These are phyloP conservation scores for Solanum hybrid DNA, from an alignment of 305 asterid species.

Conservation along the genomic window DNA sequence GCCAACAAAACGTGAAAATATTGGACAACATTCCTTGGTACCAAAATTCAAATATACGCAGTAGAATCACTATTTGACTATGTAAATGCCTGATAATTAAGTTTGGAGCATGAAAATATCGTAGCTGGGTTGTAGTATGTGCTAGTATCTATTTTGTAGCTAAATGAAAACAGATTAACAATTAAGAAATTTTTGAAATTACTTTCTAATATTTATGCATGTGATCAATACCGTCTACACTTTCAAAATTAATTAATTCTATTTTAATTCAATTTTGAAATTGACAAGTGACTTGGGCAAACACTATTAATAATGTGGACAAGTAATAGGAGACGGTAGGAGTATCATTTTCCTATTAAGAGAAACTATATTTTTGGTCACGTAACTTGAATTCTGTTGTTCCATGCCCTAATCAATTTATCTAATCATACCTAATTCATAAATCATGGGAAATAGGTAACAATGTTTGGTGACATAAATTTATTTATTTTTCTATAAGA, in stretches of 20 bases:
- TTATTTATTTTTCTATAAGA: background rate
- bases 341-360: background rate
- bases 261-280: background rate
- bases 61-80: background rate
- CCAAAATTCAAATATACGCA: background rate
- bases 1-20: background rate
- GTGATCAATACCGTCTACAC: background rate
- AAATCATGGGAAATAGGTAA: background rate
- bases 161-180: background rate
- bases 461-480: background rate
- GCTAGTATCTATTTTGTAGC: background rate
- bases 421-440: background rate
- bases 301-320: too few species aligned
- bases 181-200: background rate
- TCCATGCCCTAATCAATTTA: background rate
- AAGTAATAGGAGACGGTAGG: fast-evolving
- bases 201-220: background rate
- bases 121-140: background rate
- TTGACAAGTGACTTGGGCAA: background rate
- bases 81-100: background rate
- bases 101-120: background rate
- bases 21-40: background rate
- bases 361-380: background rate
- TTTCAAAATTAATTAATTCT: background rate
- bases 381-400: background rate